These are phyloP conservation scores for Lithohypha guttulata DNA, from an alignment of 2,329 filamentous ascomycete species.

Conservation along the genomic window DNA sequence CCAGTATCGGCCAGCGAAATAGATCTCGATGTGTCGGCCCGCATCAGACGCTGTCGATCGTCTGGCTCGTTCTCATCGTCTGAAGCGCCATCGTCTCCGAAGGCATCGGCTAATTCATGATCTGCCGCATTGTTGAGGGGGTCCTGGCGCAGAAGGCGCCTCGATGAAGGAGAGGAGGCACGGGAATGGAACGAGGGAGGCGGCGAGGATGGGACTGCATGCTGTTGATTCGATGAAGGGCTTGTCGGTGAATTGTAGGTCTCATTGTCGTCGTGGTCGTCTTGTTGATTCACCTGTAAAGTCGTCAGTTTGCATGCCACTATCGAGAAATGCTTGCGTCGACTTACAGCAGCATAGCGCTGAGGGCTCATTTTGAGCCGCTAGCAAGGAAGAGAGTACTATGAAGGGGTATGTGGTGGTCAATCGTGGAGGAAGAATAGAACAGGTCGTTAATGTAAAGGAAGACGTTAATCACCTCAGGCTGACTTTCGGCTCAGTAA, in stretches of 20 bases:
- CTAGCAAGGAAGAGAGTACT: no score
- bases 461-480: no score
- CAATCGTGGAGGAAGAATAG: no score
- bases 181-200: constrained; percentile 80
- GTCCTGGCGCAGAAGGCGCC: constrained; percentile 43
- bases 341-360: constrained; percentile 38
- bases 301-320: not conserved
- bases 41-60: constrained; percentile 77
- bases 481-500: not conserved
- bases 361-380: constrained; percentile 39
- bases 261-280: constrained; percentile 33
- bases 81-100: constrained; percentile 67
- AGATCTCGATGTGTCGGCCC: constrained; percentile 40
- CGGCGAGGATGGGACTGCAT: constrained; percentile 31
- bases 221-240: constrained; percentile 24
- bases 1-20: not conserved
- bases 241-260: constrained; percentile 22
- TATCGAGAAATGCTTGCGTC: constrained; percentile 10
- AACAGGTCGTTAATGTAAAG: no score
- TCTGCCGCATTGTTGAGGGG: constrained; percentile 51
- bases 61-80: constrained; percentile 65
- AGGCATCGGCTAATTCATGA: constrained; percentile 80
- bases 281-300: constrained; percentile 29
- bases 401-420: no score
- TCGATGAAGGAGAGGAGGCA: constrained; percentile 54